A percentile compares a stretch with the other conserved stretches of the same genome.
Evolutionary conservation across 805 yeast species (phyloP).

Genomic region (Kazachstania africana): DNA sequence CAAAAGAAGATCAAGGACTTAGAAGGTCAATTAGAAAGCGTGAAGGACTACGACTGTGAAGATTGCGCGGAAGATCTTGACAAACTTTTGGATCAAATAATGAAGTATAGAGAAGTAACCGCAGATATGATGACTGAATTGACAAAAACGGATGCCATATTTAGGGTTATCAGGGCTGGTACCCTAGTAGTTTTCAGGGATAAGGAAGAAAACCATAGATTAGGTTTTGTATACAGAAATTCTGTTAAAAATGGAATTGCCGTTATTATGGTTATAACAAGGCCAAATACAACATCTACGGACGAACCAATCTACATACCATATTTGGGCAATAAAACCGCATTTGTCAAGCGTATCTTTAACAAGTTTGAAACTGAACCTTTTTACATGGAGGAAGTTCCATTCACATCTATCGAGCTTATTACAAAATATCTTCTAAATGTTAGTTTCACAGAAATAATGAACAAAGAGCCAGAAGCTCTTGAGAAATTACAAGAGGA

Average conservation of each 20-base stretch:
- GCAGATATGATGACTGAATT: slow-evolving; percentile 36
- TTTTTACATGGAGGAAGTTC: slow-evolving; percentile 19
- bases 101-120: slow-evolving; percentile 35
- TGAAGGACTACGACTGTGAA: slow-evolving; percentile 25
- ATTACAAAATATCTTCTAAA: slow-evolving; percentile 18
- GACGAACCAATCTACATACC: slow-evolving; percentile 28
- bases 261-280: slow-evolving; percentile 26
- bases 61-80: slow-evolving; percentile 33
- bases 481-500: slow-evolving; percentile 14
- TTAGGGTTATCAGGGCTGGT: slow-evolving; percentile 40
- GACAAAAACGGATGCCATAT: slow-evolving; percentile 36
- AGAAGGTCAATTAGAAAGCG: slow-evolving; percentile 33
- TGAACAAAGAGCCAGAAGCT: slow-evolving; percentile 20
- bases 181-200: slow-evolving; percentile 49
- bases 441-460: slow-evolving; percentile 17
- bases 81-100: slow-evolving; percentile 32
- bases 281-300: slow-evolving; percentile 16
- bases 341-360: slow-evolving; percentile 20
- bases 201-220: slow-evolving; percentile 23
- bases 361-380: slow-evolving; percentile 18
- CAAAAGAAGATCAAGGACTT: slow-evolving; percentile 50
- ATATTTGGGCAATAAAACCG: slow-evolving; percentile 20
- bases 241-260: slow-evolving; percentile 14
- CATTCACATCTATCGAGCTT: slow-evolving; percentile 21
- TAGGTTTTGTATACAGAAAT: slow-evolving; percentile 43